Base-by-base conservation (phyloP, 192 early-diverging fungal genomes). In the Geranomyces variabilis region DNA sequence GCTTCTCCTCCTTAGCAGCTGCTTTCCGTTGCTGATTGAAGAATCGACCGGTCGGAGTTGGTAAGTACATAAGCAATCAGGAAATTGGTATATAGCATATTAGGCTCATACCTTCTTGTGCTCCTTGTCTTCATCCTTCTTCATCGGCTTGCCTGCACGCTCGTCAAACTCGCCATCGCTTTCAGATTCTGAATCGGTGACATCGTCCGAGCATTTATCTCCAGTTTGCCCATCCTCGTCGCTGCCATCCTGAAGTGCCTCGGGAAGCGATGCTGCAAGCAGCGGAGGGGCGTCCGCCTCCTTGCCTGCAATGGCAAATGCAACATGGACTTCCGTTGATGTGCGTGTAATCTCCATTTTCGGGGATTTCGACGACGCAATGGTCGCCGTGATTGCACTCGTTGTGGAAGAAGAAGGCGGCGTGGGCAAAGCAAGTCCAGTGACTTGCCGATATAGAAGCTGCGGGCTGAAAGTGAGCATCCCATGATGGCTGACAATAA, bases 41-140 rank as follows among this genome's bases (percentile, higher is more conserved):
- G 41, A 65, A 19, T 47, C 29, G 1, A 47, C 10, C 3, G 44
- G 51, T 56, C 22, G 53, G 15, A 29, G 44, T 28, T 73, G 15
- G 15, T 13, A 30, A 15, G 22, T 47, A 47, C 19, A 19, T 14
- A 47, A 12, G 46, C 19, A 12, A 47, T 47, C 19, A 14, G 46
- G 46, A 47, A 19, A 47, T n/a, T n/a, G n/a, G n/a, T n/a, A n/a
- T 30, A 15, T 24, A 63, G 10, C 58, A 1, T 21, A 28, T 60
- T 24, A 60, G 26, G 58, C 30, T n/a, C 29, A 28, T 17, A 87
- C 86, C 68, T 91, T 93, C 81, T 97, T 97, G 1, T 85, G 84
- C 3, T 96, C 91, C 81, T 92, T 94, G 73, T 92, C 93, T 67
- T 96, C 94, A 71, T 90, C 83, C 69, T 88, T 86, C 70, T 93